Evolutionary conservation across 129 eudicot species (phyloP).

Genomic region (Chrysanthemum makinoi): DNA sequence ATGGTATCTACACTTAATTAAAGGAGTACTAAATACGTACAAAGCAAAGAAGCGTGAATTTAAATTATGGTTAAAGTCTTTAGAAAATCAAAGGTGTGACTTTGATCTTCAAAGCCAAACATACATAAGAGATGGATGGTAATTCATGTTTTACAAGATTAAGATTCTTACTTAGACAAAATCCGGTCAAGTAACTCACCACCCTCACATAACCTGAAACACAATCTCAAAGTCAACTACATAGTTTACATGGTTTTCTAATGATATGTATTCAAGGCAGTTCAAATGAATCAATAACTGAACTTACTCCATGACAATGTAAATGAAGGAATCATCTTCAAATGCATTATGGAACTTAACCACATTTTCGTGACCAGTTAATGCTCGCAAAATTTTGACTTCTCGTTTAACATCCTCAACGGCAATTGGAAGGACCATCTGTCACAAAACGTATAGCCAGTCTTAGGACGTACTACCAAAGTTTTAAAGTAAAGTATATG

Average conservation of each 20-base stretch:
- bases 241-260: neutral
- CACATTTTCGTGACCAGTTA: slow-evolving; percentile 90
- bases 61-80: slow-evolving; percentile 1
- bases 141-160: slow-evolving; percentile 19
- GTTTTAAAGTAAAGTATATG: neutral
- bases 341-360: slow-evolving; percentile 84
- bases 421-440: slow-evolving; percentile 97
- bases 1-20: neutral
- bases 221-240: neutral
- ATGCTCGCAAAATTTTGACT: slow-evolving; percentile 84
- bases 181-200: slow-evolving; percentile 96
- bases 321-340: slow-evolving; percentile 85
- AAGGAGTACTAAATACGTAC: neutral
- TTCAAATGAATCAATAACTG: neutral
- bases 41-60: neutral
- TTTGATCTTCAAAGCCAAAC: slow-evolving; percentile 11
- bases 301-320: slow-evolving; percentile 98
- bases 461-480: neutral
- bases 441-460: slow-evolving; percentile 18
- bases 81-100: slow-evolving; percentile 13
- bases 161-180: slow-evolving; percentile 68
- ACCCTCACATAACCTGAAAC: slow-evolving; percentile 89
- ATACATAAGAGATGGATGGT: slow-evolving; percentile 4
- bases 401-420: slow-evolving; percentile 99
- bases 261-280: neutral